These are phyloP conservation scores for Lecanicillium sp. DNA, from an alignment of 2,329 filamentous ascomycete species.

Conservation along the genomic window DNA sequence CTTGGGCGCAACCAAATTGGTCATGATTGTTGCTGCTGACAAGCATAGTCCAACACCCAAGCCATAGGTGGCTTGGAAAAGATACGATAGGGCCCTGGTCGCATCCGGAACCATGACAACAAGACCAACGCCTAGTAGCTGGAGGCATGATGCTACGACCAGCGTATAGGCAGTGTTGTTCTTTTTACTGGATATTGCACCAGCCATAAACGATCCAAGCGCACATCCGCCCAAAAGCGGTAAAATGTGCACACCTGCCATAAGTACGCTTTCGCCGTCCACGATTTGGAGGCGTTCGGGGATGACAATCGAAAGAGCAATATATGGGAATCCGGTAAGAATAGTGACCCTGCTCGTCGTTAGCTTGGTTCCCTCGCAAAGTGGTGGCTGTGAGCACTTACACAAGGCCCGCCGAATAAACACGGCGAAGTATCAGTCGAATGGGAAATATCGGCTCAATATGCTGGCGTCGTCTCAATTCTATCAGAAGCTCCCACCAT, in stretches of 20 bases:
- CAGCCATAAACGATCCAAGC: conserved; percentile 46
- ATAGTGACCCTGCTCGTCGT: conserved; percentile 38
- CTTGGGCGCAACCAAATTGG: conserved; percentile 40
- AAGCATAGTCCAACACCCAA: conserved; percentile 51
- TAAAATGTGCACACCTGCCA: conserved; percentile 48
- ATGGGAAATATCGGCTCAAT: conserved; percentile 50
- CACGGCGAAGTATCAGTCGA: conserved; percentile 35
- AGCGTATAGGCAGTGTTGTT: conserved; percentile 47
- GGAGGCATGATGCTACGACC: conserved; percentile 38
- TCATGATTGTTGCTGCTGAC: conserved; percentile 48
- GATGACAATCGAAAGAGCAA: conserved; percentile 48
- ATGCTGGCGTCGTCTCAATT: conserved; percentile 22
- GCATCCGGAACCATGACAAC: conserved; percentile 34
- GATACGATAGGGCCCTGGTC: conserved; percentile 36
- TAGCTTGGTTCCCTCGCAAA: not conserved
- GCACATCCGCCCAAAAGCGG: conserved; percentile 50
- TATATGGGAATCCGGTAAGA: conserved; percentile 48
- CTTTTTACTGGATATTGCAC: conserved; percentile 41
- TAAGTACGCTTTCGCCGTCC: conserved; percentile 41
- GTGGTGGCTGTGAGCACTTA: conserved; percentile 21
- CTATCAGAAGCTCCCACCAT: conserved; percentile 41
- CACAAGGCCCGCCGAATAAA: conserved; percentile 43
- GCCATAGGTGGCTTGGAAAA: conserved; percentile 47
- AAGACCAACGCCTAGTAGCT: conserved; percentile 43
- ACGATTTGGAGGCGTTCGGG: conserved; percentile 54